These are phyloP conservation scores for Helicostylum pulchrum DNA, from an alignment of 192 early-diverging fungal species.

Conservation along the genomic window DNA sequence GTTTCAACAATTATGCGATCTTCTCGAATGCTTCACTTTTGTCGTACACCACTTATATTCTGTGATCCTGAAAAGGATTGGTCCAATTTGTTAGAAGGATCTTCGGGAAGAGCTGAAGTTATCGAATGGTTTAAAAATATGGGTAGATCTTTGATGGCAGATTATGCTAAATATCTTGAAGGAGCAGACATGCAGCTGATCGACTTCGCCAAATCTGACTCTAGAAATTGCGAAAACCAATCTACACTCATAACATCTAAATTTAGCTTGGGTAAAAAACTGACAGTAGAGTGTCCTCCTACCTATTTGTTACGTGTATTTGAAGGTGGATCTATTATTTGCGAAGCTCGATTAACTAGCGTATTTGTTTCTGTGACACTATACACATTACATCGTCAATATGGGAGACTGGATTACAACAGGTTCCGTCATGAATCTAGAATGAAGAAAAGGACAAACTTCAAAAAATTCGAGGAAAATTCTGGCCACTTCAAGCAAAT, in stretches of 20 bases:
- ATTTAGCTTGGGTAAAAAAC: slow-evolving; percentile 36
- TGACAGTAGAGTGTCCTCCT: slow-evolving; percentile 40
- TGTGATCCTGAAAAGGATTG: slow-evolving; percentile 25
- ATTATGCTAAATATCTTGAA: slow-evolving; percentile 52
- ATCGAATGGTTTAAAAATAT: slow-evolving; percentile 42
- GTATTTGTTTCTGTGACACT: slow-evolving; percentile 55
- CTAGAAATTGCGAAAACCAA: slow-evolving; percentile 3
- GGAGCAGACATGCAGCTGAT: slow-evolving; percentile 52
- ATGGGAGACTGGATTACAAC: slow-evolving; percentile 35
- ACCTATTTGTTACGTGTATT: slow-evolving; percentile 50
- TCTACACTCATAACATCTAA: slow-evolving; percentile 36
- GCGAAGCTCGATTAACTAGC: slow-evolving; percentile 51
- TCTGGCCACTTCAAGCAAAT: slow-evolving; percentile 50
- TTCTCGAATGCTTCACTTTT: slow-evolving; percentile 52
- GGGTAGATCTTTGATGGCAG: slow-evolving; percentile 40
- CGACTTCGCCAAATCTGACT: slow-evolving; percentile 44
- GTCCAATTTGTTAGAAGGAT: neutral
- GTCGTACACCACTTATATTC: slow-evolving; percentile 48
- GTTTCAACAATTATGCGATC: slow-evolving; percentile 48
- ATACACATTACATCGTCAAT: slow-evolving; percentile 49
- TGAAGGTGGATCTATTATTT: slow-evolving; percentile 58
- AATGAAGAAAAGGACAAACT: slow-evolving; percentile 29
- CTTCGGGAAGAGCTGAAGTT: neutral
- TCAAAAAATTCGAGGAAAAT: slow-evolving; percentile 50
- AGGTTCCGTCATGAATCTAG: slow-evolving; percentile 9